A percentile compares a stretch with the other conserved stretches of the same genome.
Evolutionary conservation across 306 rosid genomes (phyloP).

Genomic region (Boehmeria nivea): DNA sequence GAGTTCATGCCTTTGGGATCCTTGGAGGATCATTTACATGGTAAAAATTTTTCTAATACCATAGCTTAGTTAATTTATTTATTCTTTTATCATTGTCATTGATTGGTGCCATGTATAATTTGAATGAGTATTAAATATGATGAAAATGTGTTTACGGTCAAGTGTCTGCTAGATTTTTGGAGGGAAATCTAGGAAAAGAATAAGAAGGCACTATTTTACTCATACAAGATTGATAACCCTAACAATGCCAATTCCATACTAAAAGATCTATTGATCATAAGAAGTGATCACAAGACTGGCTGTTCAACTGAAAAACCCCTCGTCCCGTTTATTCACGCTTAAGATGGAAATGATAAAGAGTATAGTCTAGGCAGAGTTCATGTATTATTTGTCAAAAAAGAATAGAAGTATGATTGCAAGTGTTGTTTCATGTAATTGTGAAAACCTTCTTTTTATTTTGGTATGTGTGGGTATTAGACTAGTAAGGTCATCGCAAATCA

Average conservation of each 20-base stretch:
- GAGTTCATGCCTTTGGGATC: constrained; percentile 99
- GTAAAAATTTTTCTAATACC: constrained; percentile 46
- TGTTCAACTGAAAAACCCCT: no score
- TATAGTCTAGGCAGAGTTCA: background rate
- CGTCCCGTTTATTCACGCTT: background rate
- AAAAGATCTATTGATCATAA: no score
- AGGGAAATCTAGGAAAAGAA: background rate
- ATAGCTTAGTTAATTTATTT: background rate
- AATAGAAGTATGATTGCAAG: background rate
- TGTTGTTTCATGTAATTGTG: no score
- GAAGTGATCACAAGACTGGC: no score
- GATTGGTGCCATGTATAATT: background rate
- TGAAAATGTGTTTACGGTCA: background rate
- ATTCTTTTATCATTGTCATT: background rate
- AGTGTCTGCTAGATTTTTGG: background rate
- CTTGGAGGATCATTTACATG: constrained; percentile 98
- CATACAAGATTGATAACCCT: background rate
- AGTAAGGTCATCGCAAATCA: no score
- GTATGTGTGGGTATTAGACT: no score
- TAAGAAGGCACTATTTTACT: no score
- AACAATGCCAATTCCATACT: background rate
- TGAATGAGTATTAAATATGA: background rate
- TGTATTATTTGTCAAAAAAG: background rate
- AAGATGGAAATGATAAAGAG: background rate
- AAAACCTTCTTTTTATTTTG: no score